These are phyloP conservation scores for Solanum hybrid DNA, from an alignment of 305 asterid genomes.

Conservation along the genomic window DNA sequence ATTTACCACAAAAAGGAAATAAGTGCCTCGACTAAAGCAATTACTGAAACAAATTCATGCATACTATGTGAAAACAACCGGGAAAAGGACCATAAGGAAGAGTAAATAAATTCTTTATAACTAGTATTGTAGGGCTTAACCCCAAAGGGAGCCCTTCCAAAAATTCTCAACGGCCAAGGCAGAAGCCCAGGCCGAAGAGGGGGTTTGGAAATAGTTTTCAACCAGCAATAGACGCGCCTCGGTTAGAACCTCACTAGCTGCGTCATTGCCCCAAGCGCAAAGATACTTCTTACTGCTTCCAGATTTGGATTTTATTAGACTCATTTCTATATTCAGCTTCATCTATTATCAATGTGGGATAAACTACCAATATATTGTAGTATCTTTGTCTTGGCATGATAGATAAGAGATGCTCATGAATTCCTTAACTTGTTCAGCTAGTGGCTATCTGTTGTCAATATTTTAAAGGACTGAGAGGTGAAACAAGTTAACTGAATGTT, in stretches of 20 bases:
- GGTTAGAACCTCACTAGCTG: conserved; percentile 44
- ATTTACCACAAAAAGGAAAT: too few relatives aligned
- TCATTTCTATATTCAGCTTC: not conserved
- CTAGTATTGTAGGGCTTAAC: not conserved
- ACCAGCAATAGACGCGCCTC: conserved; percentile 51
- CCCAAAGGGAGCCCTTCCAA: conserved; percentile 9
- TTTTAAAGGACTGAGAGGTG: not conserved
- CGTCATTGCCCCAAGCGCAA: conserved; percentile 41
- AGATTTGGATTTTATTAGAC: not conserved
- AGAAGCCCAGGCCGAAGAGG: conserved; percentile 11
- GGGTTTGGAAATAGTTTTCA: conserved; percentile 47
- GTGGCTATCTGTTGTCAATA: not conserved
- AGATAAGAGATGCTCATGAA: not conserved
- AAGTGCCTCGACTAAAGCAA: too few relatives aligned
- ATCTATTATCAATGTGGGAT: not conserved
- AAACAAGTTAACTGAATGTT: not conserved
- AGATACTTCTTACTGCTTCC: not conserved
- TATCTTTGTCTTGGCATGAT: not conserved
- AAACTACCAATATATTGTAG: not conserved
- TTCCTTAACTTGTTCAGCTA: not conserved
- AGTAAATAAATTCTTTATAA: not conserved
- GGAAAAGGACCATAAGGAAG: not conserved
- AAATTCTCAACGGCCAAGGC: conserved; percentile 18
- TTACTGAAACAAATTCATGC: not conserved
- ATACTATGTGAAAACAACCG: not conserved